A percentile compares a stretch with the other conserved stretches of the same genome.
Conservation (phyloP, 2,329 filamentous ascomycete species). For the Exophiala alcalophila region DNA sequence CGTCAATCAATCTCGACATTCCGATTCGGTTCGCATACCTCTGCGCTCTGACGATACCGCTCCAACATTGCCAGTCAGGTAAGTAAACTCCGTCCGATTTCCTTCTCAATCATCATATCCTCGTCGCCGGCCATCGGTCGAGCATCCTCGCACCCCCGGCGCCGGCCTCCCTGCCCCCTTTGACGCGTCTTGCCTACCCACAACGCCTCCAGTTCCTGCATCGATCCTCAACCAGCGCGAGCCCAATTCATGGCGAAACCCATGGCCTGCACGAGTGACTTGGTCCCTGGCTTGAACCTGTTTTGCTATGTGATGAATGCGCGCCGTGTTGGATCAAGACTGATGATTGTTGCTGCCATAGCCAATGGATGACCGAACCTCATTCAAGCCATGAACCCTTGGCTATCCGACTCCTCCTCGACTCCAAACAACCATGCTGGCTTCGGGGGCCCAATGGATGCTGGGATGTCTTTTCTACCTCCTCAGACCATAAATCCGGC, state of each 20-base stretch:
- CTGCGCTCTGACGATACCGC: conserved; percentile 31
- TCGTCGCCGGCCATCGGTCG: conserved; percentile 2
- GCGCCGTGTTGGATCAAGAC: conserved; percentile 21
- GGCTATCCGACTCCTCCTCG: conserved; percentile 48
- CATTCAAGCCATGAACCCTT: conserved; percentile 51
- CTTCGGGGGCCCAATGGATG: conserved; percentile 47
- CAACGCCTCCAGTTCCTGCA: conserved; percentile 9
- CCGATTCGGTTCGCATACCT: conserved; percentile 31
- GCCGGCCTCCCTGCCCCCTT: conserved; percentile 5
- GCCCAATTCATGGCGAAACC: conserved; percentile 8
- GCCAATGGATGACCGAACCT: conserved; percentile 47
- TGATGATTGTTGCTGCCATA: conserved; percentile 34
- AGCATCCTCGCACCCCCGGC: neutral
- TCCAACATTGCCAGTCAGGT: conserved; percentile 30
- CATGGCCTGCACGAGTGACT: conserved; percentile 1
- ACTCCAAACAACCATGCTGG: conserved; percentile 50
- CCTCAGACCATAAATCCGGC: conserved; percentile 49
- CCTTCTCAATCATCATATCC: no score
- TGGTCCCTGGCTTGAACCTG: conserved; percentile 1
- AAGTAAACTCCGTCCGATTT: conserved; percentile 28
- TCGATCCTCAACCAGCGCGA: conserved; percentile 12
- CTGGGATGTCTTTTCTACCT: conserved; percentile 47
- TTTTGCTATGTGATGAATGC: conserved; percentile 13
- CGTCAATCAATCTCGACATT: conserved; percentile 27
- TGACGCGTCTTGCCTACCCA: conserved; percentile 19